Evolutionary conservation across 176 grass and related monocot species (phyloP).

Genomic region (Oropetium thomaeum): DNA sequence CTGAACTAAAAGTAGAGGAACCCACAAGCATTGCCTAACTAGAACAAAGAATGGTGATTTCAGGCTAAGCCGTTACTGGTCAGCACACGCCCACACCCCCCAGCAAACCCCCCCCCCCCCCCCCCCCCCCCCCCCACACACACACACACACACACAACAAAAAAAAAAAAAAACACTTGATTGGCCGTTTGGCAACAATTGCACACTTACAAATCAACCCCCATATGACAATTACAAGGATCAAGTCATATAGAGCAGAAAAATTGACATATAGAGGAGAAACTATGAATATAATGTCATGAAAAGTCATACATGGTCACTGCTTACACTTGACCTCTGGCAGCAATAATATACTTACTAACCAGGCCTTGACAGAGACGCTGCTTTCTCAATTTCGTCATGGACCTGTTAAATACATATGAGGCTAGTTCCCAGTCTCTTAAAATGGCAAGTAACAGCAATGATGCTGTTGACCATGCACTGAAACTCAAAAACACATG

Average conservation of each 20-base stretch:
- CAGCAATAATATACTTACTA: background rate
- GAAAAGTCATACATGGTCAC: background rate
- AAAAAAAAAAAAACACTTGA: no score
- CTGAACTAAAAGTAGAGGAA: no score
- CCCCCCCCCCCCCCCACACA: no score
- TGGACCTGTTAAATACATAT: background rate
- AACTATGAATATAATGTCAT: background rate
- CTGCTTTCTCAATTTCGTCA: background rate
- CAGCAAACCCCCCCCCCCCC: no score
- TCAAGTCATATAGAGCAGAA: background rate
- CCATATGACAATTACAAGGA: background rate
- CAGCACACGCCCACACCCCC: no score
- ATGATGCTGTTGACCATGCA: background rate
- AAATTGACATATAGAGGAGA: background rate
- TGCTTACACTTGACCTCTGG: constrained; percentile 12
- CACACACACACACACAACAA: no score
- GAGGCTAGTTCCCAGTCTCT: background rate
- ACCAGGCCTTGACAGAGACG: background rate
- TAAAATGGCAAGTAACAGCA: background rate
- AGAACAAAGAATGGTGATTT: no score
- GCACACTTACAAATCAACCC: background rate
- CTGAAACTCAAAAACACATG: constrained; percentile 25
- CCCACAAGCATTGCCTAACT: no score
- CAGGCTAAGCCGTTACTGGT: no score
- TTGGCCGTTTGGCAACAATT: background rate